phyloP scores from a whole-genome alignment of 2,329 filamentous ascomycete species.

The Fusarium pseudograminearum region DNA sequence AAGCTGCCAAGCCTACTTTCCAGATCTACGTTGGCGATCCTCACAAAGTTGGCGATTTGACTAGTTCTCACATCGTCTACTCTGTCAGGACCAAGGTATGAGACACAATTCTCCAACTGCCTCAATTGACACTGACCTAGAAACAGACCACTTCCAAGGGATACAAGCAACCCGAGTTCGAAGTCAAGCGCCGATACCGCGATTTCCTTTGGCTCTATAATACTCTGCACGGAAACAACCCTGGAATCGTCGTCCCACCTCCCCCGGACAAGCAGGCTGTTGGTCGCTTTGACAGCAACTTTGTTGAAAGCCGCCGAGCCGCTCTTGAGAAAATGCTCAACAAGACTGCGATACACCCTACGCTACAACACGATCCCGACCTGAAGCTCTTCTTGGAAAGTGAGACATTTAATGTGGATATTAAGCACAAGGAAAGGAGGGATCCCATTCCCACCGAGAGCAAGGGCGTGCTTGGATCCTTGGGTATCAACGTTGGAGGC shows the following conservation, averaged over 20 bases:
- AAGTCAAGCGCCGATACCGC: conserved; percentile 91
- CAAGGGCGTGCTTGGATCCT: conserved; percentile 90
- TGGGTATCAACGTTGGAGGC: conserved; percentile 82
- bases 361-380: conserved; percentile 91
- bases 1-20: conserved; percentile 92
- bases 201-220: conserved; percentile 99
- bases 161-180: conserved; percentile 91
- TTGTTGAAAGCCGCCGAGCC: conserved; percentile 91
- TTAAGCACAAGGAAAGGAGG: conserved; percentile 96
- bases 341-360: conserved; percentile 90
- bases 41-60: conserved; percentile 96
- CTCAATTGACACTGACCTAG: conserved; percentile 5
- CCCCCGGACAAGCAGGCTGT: conserved; percentile 98
- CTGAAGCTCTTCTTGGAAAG: conserved; percentile 97
- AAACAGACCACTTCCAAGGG: conserved; percentile 91
- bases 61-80: conserved; percentile 97
- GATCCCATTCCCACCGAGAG: conserved; percentile 88
- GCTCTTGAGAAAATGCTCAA: conserved; percentile 98
- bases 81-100: conserved; percentile 90
- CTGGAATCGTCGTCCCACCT: conserved; percentile 92
- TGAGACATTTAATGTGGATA: conserved; percentile 93
- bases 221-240: conserved; percentile 92
- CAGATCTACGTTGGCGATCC: conserved; percentile 94
- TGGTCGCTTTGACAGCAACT: conserved; percentile 94
- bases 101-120: not conserved